A percentile compares a stretch with the other conserved stretches of the same genome.
Conservation (phyloP, 2,329 filamentous ascomycete genomes). For the Fusarium sarcochroum region DNA sequence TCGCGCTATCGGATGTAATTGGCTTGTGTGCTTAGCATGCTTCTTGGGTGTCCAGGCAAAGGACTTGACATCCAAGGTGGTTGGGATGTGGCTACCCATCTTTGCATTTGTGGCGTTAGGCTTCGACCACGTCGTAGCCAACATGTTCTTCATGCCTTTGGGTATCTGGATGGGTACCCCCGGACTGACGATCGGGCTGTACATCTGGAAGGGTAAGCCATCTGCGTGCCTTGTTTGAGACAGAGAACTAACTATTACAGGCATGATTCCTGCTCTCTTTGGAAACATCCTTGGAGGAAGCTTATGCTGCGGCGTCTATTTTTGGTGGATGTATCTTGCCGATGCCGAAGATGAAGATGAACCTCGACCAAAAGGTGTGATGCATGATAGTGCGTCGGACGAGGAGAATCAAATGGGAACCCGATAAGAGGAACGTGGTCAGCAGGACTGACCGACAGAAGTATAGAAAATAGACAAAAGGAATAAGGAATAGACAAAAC, state of each 20-base stretch:
- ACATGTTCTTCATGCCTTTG: conserved; percentile 68
- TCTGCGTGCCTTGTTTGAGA: fast-evolving
- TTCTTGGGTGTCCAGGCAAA: conserved; percentile 62
- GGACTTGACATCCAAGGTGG: conserved; percentile 67
- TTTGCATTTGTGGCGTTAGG: conserved; percentile 68
- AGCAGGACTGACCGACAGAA: neutral
- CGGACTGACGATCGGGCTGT: conserved; percentile 61
- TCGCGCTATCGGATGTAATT: conserved; percentile 69
- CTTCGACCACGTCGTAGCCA: conserved; percentile 70
- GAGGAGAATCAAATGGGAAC: conserved; percentile 36
- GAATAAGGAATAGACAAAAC: neutral
- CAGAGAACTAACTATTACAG: conserved; percentile 7
- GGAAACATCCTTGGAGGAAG: conserved; percentile 70
- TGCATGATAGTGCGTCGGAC: conserved; percentile 22
- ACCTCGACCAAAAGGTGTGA: conserved; percentile 6
- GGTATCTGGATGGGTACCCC: conserved; percentile 64
- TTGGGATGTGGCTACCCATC: conserved; percentile 69
- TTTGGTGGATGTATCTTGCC: conserved; percentile 45
- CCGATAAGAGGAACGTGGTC: fast-evolving
- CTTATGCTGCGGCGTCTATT: conserved; percentile 63
- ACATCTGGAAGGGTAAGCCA: conserved; percentile 67
- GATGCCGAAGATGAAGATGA: conserved; percentile 9
- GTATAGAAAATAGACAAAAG: neutral
- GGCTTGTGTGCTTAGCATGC: conserved; percentile 69
- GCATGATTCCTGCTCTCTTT: conserved; percentile 65